Evolutionary conservation across 75 land plant genomes (phyloP).

Genomic region (Sequoiadendron giganteum): DNA sequence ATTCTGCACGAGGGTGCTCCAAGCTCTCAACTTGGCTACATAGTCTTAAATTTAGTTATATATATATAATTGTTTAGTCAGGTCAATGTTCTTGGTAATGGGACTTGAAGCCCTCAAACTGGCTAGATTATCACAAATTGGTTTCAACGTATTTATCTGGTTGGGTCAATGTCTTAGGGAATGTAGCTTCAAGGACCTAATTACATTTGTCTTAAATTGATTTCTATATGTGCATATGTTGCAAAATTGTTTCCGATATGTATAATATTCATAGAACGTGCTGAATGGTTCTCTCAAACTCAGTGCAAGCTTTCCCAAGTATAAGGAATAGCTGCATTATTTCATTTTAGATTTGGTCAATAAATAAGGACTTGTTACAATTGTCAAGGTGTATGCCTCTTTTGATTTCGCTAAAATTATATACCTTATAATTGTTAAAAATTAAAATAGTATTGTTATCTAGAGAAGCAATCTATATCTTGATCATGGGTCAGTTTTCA

Average conservation of each 20-base stretch:
- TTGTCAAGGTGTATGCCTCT: not conserved
- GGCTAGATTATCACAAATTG: not conserved
- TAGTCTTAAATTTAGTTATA: not conserved
- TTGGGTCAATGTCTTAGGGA: too few relatives aligned
- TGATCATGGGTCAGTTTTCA: not conserved
- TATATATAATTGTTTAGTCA: not conserved
- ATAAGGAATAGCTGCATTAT: too few relatives aligned
- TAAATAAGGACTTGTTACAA: too few relatives aligned
- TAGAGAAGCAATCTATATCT: not conserved
- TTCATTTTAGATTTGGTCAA: too few relatives aligned
- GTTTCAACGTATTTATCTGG: not conserved
- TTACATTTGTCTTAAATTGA: too few relatives aligned
- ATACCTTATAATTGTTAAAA: not conserved
- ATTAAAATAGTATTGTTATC: not conserved
- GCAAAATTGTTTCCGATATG: too few relatives aligned
- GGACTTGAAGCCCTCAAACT: not conserved
- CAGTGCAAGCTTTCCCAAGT: too few relatives aligned
- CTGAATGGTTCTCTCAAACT: too few relatives aligned
- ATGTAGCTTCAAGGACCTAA: too few relatives aligned
- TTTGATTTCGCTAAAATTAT: too few relatives aligned
- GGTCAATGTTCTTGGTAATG: not conserved
- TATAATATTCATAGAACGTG: too few relatives aligned
- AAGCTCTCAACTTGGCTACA: not conserved
- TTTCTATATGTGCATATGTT: too few relatives aligned
- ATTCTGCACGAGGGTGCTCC: not conserved